phyloP scores from a whole-genome alignment of 1,284 basidiomycete species.

The Kalmanozyma brasiliensis region DNA sequence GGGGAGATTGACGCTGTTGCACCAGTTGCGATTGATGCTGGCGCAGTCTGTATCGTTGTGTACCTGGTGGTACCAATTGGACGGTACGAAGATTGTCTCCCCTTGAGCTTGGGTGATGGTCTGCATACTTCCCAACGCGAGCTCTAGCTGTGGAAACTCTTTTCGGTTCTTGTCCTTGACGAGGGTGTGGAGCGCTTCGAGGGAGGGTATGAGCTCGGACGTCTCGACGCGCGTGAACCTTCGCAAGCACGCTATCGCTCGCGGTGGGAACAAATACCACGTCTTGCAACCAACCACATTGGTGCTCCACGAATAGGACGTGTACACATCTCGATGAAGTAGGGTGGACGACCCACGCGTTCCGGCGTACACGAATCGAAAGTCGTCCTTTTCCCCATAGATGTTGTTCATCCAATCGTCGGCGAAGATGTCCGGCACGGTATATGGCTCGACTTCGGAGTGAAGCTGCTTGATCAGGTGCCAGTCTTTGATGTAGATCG shows the following conservation, averaged over 20 bases:
- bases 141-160: slow-evolving; percentile 8
- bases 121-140: slow-evolving; percentile 20
- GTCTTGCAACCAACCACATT: slow-evolving; percentile 72
- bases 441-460: slow-evolving; percentile 68
- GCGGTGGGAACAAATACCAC: slow-evolving; percentile 73
- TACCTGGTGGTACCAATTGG: slow-evolving; percentile 66
- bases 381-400: slow-evolving; percentile 69
- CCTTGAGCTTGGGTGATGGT: slow-evolving; percentile 25
- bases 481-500: slow-evolving; percentile 74
- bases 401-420: slow-evolving; percentile 71
- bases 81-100: slow-evolving; percentile 64
- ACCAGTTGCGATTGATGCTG: slow-evolving; percentile 69
- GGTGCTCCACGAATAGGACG: slow-evolving; percentile 73
- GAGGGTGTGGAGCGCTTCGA: slow-evolving; percentile 2
- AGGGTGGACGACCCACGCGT: slow-evolving; percentile 39
- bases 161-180: not conserved
- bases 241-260: slow-evolving; percentile 59
- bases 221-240: slow-evolving; percentile 59
- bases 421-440: slow-evolving; percentile 69
- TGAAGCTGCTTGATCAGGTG: slow-evolving; percentile 69
- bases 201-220: slow-evolving; percentile 52
- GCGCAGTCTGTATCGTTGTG: slow-evolving; percentile 64
- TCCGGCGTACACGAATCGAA: slow-evolving; percentile 67
- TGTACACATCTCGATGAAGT: slow-evolving; percentile 68
- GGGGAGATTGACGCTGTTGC: slow-evolving; percentile 70